phyloP scores from a whole-genome alignment of 1,139 yeast species.

The Candida tropicalis region DNA sequence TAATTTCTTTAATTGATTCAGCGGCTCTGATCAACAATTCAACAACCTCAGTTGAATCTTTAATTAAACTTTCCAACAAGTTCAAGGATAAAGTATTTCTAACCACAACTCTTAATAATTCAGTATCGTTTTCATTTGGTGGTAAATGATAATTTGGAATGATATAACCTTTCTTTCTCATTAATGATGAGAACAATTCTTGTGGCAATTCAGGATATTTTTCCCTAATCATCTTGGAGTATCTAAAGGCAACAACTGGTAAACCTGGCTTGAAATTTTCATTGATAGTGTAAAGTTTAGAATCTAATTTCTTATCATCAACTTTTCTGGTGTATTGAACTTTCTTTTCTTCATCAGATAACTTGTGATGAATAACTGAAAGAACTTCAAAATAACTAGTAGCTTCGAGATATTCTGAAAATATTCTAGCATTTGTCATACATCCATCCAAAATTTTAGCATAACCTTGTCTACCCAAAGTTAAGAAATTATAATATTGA shows the following conservation, averaged over 20 bases:
- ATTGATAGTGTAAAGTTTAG: conserved; percentile 23
- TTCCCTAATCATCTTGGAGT: conserved; percentile 58
- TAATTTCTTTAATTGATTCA: conserved; percentile 27
- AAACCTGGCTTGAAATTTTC: conserved; percentile 68
- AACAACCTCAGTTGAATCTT: conserved; percentile 59
- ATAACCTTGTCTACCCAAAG: conserved; percentile 73
- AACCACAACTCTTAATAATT: conserved; percentile 84
- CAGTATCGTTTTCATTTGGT: conserved; percentile 53
- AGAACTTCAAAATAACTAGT: conserved; percentile 72
- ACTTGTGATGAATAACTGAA: conserved; percentile 72
- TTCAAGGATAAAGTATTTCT: conserved; percentile 72
- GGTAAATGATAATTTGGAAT: conserved; percentile 91
- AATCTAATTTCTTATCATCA: conserved; percentile 8
- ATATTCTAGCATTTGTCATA: conserved; percentile 67
- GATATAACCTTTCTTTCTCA: conserved; percentile 84
- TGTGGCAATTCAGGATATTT: conserved; percentile 86
- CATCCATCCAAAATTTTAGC: conserved; percentile 62
- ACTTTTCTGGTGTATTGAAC: conserved; percentile 24
- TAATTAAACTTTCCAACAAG: conserved; percentile 70
- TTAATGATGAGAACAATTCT: conserved; percentile 66
- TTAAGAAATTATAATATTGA: conserved; percentile 80
- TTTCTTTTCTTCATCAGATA: conserved; percentile 19
- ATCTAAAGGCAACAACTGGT: conserved; percentile 87
- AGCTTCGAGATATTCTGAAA: conserved; percentile 65
- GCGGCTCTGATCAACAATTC: conserved; percentile 52